A percentile compares a stretch with the other conserved stretches of the same genome.
Conservation (phyloP, 768 basidiomycete species). For the Collybia nuda region DNA sequence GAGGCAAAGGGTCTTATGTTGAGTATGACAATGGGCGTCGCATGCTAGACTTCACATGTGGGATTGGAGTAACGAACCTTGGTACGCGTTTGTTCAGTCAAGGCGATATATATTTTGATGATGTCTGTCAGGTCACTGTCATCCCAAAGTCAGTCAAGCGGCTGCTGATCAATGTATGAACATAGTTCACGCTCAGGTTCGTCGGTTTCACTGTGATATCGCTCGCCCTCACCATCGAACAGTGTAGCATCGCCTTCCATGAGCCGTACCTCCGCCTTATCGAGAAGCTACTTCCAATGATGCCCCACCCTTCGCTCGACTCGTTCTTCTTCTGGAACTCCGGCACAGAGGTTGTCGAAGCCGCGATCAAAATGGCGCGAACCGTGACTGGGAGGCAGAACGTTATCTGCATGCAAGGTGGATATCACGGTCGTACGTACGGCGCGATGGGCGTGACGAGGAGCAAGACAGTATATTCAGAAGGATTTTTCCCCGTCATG, state of each 20-base stretch:
- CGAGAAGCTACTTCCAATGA: conserved; percentile 78
- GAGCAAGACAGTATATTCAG: conserved; percentile 89
- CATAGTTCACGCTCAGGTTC: conserved; percentile 77
- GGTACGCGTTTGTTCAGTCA: conserved; percentile 45
- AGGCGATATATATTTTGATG: no score
- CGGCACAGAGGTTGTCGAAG: conserved; percentile 92
- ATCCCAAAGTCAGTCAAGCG: conserved; percentile 82
- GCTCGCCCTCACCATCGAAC: neutral
- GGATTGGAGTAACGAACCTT: conserved; percentile 85
- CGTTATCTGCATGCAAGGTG: conserved; percentile 88
- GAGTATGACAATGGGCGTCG: conserved; percentile 69
- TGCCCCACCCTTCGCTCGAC: conserved; percentile 90
- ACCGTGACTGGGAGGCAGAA: conserved; percentile 78
- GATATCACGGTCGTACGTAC: conserved; percentile 90
- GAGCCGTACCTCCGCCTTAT: conserved; percentile 86
- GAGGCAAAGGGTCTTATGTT: conserved; percentile 74
- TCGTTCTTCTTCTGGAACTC: conserved; percentile 99
- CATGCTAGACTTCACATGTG: conserved; percentile 83
- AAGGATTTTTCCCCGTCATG: conserved; percentile 81
- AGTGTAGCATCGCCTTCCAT: conserved; percentile 91
- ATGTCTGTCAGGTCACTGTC: conserved; percentile 67
- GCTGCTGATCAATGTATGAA: conserved; percentile 87
- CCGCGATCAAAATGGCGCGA: conserved; percentile 85
- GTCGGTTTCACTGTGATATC: conserved; percentile 4
- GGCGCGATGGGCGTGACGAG: conserved; percentile 93